These are phyloP conservation scores for Hanseniaspora lindneri DNA, from an alignment of 805 yeast genomes.

Conservation along the genomic window DNA sequence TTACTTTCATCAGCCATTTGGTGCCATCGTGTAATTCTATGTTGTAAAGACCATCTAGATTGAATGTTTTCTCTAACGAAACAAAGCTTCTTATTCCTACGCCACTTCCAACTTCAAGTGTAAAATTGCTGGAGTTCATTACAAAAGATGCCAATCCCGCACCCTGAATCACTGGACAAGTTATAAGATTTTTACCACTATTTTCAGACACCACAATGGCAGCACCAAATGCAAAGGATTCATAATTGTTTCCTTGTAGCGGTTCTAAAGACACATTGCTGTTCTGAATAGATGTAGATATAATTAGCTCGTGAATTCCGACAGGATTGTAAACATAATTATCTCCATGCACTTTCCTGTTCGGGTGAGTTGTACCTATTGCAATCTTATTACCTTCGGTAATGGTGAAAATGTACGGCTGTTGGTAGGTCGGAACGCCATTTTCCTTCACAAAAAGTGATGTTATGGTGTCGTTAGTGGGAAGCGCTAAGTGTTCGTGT, in stretches of 20 bases:
- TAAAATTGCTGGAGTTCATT: not conserved
- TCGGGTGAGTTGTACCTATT: conserved; percentile 26
- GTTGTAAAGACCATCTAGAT: not conserved
- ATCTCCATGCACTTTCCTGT: conserved; percentile 9
- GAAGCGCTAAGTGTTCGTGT: conserved; percentile 18
- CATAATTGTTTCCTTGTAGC: not conserved
- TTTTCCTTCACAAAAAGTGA: conserved; percentile 17
- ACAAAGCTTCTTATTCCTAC: not conserved
- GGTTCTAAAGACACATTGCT: not conserved
- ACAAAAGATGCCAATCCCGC: conserved; percentile 4
- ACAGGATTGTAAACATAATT: conserved; percentile 12
- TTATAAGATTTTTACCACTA: not conserved
- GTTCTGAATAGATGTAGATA: not conserved
- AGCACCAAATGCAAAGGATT: not conserved
- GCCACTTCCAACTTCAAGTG: not conserved
- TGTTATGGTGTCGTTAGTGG: conserved; percentile 19
- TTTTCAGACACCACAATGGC: not conserved
- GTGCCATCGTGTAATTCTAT: not conserved
- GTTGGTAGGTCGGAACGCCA: conserved; percentile 15
- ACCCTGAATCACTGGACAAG: conserved; percentile 3
- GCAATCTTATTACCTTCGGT: conserved; percentile 32
- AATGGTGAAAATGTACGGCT: conserved; percentile 24
- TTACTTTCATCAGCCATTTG: not conserved
- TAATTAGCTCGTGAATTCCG: not conserved
- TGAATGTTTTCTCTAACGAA: not conserved